phyloP scores from a whole-genome alignment of 805 yeast genomes.

The Saccharomycopsis sp. region DNA sequence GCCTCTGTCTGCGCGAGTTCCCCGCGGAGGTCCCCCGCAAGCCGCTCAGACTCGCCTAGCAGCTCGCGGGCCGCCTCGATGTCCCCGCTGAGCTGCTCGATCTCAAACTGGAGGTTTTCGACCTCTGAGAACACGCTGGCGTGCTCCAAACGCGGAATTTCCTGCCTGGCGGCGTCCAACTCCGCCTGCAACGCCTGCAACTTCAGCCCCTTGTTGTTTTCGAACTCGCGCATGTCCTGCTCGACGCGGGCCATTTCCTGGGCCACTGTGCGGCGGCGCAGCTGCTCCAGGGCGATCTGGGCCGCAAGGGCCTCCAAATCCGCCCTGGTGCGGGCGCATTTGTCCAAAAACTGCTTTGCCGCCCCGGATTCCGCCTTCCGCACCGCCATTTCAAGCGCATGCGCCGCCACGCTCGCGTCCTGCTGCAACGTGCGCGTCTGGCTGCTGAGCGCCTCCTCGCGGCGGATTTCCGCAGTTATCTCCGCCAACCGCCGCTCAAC shows the following conservation, averaged over 20 bases:
- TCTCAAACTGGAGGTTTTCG: constrained; percentile 61
- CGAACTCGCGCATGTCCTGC: constrained; percentile 77
- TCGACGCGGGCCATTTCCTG: constrained; percentile 40
- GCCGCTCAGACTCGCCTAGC: constrained; percentile 30
- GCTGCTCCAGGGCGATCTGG: constrained; percentile 32
- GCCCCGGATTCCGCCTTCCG: constrained; percentile 51
- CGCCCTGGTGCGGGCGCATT: constrained; percentile 36
- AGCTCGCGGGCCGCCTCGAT: constrained; percentile 38
- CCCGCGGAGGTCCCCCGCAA: constrained; percentile 32
- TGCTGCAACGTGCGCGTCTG: constrained; percentile 52
- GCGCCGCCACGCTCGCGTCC: constrained; percentile 48
- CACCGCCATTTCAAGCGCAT: constrained; percentile 50
- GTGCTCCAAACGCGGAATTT: constrained; percentile 36
- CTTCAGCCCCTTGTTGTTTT: constrained; percentile 71
- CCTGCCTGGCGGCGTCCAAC: constrained; percentile 34
- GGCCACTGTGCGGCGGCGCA: neutral
- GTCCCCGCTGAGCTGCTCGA: constrained; percentile 62
- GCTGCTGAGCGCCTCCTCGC: constrained; percentile 38
- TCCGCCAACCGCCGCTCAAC: constrained; percentile 38
- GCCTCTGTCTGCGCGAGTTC: constrained; percentile 24
- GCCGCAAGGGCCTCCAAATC: constrained; percentile 40
- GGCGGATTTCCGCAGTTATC: constrained; percentile 35
- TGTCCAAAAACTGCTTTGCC: constrained; percentile 47
- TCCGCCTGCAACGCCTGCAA: constrained; percentile 57
- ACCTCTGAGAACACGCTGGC: constrained; percentile 44